Evolutionary conservation across 768 basidiomycete species (phyloP), one percentile per base, ranked within the genome.

Genomic region (Pleurotus salmoneostramineus): DNA sequence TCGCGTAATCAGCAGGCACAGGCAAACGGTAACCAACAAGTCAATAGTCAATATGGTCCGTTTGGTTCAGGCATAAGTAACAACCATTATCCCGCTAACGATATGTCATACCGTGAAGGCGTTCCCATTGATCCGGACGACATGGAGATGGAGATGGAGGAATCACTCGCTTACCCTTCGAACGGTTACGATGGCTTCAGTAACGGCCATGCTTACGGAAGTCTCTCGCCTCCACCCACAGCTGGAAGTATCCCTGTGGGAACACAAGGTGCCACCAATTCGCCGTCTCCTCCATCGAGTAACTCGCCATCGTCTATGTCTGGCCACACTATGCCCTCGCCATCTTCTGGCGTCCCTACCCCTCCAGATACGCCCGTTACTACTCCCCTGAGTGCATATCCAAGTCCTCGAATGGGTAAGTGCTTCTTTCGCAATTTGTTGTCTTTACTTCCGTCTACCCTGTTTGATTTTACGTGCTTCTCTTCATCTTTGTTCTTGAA

Each of bases 111-210:
- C 43, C 52, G 52, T n/a, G 52, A 55, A 59, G 67, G 75, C 21
- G 72, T 77, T 3, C 72, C 80, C 0, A 88, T 88, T 63, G 89
- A 91, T 66, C 76, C 87, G 0, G 89, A 90, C 67, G 90, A 92
- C 63, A 91, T 92, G 89, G 89, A 91, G 63, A 78, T 91, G 17
- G 89, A 90, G 52, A 67, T 90, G 27, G 89, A 89, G n/a, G 50
- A 52, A 12, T 11, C 50, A 62, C 74, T 78, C 11, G 76, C 77
- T 47, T 66, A 71, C 48, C 27, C 50, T 21, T 42, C 40, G 11
- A 31, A 43, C 36, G 36, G 40, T 17, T 43, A 55, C 21, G 40
- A 31, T 31, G 40, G 52, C n/a, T 11, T 42, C 43, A 27, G 14
- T 6, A 55, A 55, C 36, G 36, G 35, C 27, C 12, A 55, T 43